A percentile compares a stretch with the other conserved stretches of the same genome.
These are phyloP conservation scores for Coemansia sp. DNA, from an alignment of 371 early-diverging fungal genomes.

Conservation along the genomic window DNA sequence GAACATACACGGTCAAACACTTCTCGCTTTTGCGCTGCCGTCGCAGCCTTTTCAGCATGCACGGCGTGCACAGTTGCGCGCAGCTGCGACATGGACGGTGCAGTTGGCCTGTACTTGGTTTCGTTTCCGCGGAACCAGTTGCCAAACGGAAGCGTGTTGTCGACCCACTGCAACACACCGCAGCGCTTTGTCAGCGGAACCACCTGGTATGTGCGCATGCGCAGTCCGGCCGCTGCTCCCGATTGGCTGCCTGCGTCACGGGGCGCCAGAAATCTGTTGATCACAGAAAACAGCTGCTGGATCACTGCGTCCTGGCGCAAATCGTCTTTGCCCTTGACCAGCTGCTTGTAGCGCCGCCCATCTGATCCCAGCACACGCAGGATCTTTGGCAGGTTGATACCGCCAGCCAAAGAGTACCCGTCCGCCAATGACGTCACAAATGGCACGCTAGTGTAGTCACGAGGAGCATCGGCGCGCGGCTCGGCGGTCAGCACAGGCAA, in stretches of 20 bases:
- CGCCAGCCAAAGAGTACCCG: constrained; percentile 53
- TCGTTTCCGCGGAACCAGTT: constrained; percentile 58
- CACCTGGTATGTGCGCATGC: constrained; percentile 85
- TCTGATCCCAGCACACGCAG: constrained; percentile 50
- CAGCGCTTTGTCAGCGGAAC: constrained; percentile 88
- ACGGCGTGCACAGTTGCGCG: constrained; percentile 53
- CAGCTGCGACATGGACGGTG: constrained; percentile 61
- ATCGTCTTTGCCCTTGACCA: constrained; percentile 58
- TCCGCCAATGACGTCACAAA: constrained; percentile 26
- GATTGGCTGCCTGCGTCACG: neutral
- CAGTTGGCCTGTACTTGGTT: constrained; percentile 39
- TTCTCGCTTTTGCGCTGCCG: constrained; percentile 45
- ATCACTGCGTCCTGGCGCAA: constrained; percentile 55
- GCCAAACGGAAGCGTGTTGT: constrained; percentile 73
- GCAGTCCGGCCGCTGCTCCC: constrained; percentile 45
- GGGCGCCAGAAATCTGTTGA: constrained; percentile 41
- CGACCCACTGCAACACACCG: constrained; percentile 98
- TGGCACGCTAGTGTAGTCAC: constrained; percentile 44
- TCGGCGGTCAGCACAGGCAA: constrained; percentile 49
- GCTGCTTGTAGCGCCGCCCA: constrained; percentile 52
- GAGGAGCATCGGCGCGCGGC: constrained; percentile 31
- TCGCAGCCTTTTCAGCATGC: constrained; percentile 46
- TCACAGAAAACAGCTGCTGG: constrained; percentile 50
- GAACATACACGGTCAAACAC: constrained; percentile 50
- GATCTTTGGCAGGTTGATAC: constrained; percentile 55